Evolutionary conservation across 495 filamentous ascomycete species (phyloP).

Genomic region (Trypethelium eluteriae): DNA sequence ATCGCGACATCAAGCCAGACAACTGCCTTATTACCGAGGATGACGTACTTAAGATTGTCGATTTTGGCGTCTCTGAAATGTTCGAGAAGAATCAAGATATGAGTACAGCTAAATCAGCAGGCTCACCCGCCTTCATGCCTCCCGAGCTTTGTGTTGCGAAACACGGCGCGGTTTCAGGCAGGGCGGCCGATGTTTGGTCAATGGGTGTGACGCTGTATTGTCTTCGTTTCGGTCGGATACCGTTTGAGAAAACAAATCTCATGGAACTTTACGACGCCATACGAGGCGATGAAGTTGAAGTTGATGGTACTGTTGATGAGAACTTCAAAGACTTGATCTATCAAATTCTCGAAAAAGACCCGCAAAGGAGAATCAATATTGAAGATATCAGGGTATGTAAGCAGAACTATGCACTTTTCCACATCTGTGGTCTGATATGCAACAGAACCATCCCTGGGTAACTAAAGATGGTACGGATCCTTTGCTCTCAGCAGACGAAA

Average conservation of each 20-base stretch:
- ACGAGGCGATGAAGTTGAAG: slow-evolving; percentile 49
- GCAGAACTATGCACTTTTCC: neutral
- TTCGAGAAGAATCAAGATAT: slow-evolving; percentile 85
- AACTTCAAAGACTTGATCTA: slow-evolving; percentile 33
- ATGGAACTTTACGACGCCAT: slow-evolving; percentile 88
- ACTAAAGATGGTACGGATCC: slow-evolving; percentile 74
- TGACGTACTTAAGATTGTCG: slow-evolving; percentile 89
- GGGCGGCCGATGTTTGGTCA: slow-evolving; percentile 92
- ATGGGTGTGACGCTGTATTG: slow-evolving; percentile 97
- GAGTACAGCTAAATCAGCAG: slow-evolving; percentile 89
- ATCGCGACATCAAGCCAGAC: slow-evolving; percentile 97
- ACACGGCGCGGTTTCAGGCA: slow-evolving; percentile 82
- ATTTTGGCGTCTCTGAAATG: slow-evolving; percentile 98
- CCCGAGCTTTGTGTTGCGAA: slow-evolving; percentile 85
- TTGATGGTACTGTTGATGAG: slow-evolving; percentile 38
- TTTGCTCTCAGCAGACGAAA: slow-evolving; percentile 74
- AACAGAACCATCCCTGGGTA: slow-evolving; percentile 87
- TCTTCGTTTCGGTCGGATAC: slow-evolving; percentile 76
- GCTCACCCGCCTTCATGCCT: slow-evolving; percentile 89
- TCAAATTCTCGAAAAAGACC: slow-evolving; percentile 44
- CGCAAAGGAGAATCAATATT: slow-evolving; percentile 71
- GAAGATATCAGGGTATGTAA: slow-evolving; percentile 63
- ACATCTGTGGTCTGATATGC: slow-evolving; percentile 15
- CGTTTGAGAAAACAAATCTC: slow-evolving; percentile 69
- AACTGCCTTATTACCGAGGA: slow-evolving; percentile 86